Base-by-base conservation (phyloP, 257 asterid species). In the Leptodermis oblonga region DNA sequence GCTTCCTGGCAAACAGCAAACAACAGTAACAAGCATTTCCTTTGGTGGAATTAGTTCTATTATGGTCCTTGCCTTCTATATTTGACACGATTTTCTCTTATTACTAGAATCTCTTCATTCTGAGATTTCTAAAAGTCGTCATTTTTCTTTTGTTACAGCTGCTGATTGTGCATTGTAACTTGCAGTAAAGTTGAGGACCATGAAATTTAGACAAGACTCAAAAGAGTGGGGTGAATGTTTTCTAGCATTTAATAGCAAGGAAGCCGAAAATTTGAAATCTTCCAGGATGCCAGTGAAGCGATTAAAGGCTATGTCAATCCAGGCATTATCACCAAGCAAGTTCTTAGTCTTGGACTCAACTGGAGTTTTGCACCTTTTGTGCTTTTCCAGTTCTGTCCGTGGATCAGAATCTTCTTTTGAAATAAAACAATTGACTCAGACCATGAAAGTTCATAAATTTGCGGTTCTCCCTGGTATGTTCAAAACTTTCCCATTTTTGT, bases 111-210 rank as follows among this genome's bases (percentile, higher is more conserved):
- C 23, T 22, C 55, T 59, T 69, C 41, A 54, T 63, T 41, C 61
- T 59, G 59, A 46, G 70, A 25, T 67, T 68, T 81, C 82, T 82
- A 75, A 72, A 73, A 68, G 75, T 73, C 71, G 74, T 68, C 65
- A 59, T 76, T 73, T 76, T 79, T 67, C 73, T 46, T 66, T 79
- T 76, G 72, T 74, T 73, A 80, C 81, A 84, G 82, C 85, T 81
- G 85, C 85, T 91, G 82, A 88, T 84, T 84, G 81, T 88, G 89
- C 83, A 53, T 82, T 87, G 72, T 83, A 60, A 82, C 84, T 86
- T 78, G 90, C 90, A 92, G 97, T 73, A 62, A 92, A 86, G 93
- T 80, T 70, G 86, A 92, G 81, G 83, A 74, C 86, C 69, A 63
- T 77, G 72, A 89, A 78, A 80, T 71, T 89, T 74, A 82, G 78